Evolutionary conservation across 169 alveolate species (phyloP).

Genomic region (Plasmodium fragile): DNA sequence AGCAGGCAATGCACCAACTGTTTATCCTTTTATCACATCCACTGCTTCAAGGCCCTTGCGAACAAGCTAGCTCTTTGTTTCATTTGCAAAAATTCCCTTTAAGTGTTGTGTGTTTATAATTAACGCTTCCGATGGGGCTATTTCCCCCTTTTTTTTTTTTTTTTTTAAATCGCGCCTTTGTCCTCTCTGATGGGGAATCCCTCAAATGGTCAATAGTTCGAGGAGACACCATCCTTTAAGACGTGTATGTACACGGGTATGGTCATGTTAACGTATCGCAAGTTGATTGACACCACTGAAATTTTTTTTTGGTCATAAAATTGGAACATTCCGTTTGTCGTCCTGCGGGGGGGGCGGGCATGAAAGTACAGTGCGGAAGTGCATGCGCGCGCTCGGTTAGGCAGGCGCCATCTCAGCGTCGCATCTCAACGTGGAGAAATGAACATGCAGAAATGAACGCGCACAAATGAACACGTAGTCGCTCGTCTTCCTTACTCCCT

Average conservation of each 20-base stretch:
- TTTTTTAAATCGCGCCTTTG: neutral
- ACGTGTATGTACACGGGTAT: conserved; percentile 72
- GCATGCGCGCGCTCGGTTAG: neutral
- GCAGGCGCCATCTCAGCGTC: neutral
- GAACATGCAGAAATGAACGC: neutral
- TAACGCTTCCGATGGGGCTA: too few relatives aligned
- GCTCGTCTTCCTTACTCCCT: conserved; percentile 8
- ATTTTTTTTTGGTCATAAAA: conserved; percentile 65
- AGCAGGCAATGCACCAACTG: conserved; percentile 40
- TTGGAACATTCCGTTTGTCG: conserved; percentile 39
- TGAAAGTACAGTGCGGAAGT: neutral
- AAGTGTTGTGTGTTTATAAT: neutral
- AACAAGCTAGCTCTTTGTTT: conserved; percentile 50
- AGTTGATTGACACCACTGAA: conserved; percentile 51
- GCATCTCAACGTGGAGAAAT: neutral
- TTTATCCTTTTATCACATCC: conserved; percentile 38
- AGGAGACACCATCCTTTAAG: conserved; percentile 10
- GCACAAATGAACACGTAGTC: neutral
- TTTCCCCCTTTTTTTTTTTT: neutral
- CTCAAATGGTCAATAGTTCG: neutral
- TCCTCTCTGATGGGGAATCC: neutral
- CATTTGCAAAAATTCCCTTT: conserved; percentile 49
- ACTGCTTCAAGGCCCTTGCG: conserved; percentile 53
- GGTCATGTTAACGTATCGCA: conserved; percentile 50
- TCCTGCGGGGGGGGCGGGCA: neutral